Evolutionary conservation across 441 rosid species (phyloP).

Genomic region (Manihot esculenta): DNA sequence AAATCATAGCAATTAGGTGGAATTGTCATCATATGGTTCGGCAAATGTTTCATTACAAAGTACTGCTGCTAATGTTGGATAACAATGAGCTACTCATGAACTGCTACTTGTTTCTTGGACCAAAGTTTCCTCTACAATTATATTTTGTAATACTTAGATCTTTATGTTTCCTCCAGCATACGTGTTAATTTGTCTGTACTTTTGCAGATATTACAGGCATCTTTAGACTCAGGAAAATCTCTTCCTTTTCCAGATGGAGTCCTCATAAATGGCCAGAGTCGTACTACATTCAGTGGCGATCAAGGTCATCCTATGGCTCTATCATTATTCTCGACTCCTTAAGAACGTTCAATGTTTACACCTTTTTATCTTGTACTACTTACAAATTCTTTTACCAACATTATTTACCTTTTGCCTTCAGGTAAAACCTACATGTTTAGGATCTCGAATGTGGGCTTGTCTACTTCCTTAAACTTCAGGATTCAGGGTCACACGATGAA

Average conservation of each 20-base stretch:
- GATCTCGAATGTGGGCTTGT: conserved; percentile 77
- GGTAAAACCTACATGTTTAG: conserved; percentile 86
- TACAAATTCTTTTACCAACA: not conserved
- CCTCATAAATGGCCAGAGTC: conserved; percentile 76
- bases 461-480: conserved; percentile 74
- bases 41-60: not conserved
- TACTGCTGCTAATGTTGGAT: not conserved
- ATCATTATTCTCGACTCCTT: not conserved
- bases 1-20: not conserved
- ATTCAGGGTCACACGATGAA: conserved; percentile 81
- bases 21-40: not conserved
- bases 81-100: not conserved
- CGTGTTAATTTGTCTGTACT: conserved; percentile 2
- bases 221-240: conserved; percentile 68
- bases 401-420: conserved; percentile 26
- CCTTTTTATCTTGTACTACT: not conserved
- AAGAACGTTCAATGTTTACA: not conserved
- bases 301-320: conserved; percentile 47
- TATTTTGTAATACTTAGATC: not conserved
- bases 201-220: conserved; percentile 50
- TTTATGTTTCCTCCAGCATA: not conserved
- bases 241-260: conserved; percentile 77
- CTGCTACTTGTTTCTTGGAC: not conserved
- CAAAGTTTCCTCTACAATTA: not conserved
- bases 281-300: conserved; percentile 60